A percentile compares a stretch with the other conserved stretches of the same genome.
Conservation (phyloP, 2,329 filamentous ascomycete species). For the Gyromitra esculenta region DNA sequence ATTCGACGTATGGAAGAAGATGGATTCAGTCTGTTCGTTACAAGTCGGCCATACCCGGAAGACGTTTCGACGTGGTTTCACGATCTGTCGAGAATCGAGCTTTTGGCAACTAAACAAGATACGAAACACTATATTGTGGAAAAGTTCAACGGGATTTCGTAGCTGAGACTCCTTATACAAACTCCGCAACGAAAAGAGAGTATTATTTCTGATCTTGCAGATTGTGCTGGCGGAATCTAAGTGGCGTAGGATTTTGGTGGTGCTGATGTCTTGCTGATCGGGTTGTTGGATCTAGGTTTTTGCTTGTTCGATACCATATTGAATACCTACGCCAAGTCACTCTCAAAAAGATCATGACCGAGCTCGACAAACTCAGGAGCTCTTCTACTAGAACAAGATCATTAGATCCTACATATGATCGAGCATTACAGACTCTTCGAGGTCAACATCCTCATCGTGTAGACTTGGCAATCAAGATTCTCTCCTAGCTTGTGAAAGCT, state of each 20-base stretch:
- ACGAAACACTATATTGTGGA: conserved; percentile 3
- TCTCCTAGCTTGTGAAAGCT: conserved; percentile 17
- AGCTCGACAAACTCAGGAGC: conserved; percentile 14
- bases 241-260: neutral
- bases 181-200: neutral
- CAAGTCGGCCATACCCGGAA: conserved; percentile 7
- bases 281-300: conserved; percentile 11
- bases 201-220: conserved; percentile 5
- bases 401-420: conserved; percentile 12
- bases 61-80: neutral
- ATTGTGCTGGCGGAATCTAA: conserved; percentile 12
- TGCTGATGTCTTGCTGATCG: neutral
- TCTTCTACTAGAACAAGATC: neutral
- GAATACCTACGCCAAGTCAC: conserved; percentile 27
- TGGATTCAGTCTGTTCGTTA: conserved; percentile 4
- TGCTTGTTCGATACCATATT: conserved; percentile 21
- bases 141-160: neutral
- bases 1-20: neutral
- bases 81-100: neutral
- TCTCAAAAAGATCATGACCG: conserved; percentile 19
- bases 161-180: conserved; percentile 7
- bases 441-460: conserved; percentile 3
- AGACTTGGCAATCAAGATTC: conserved; percentile 8
- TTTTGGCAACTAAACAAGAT: conserved; percentile 8
- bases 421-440: conserved; percentile 5